Evolutionary conservation across 192 early-diverging fungal species (phyloP).

Genomic region (Backusella tuberculispora): DNA sequence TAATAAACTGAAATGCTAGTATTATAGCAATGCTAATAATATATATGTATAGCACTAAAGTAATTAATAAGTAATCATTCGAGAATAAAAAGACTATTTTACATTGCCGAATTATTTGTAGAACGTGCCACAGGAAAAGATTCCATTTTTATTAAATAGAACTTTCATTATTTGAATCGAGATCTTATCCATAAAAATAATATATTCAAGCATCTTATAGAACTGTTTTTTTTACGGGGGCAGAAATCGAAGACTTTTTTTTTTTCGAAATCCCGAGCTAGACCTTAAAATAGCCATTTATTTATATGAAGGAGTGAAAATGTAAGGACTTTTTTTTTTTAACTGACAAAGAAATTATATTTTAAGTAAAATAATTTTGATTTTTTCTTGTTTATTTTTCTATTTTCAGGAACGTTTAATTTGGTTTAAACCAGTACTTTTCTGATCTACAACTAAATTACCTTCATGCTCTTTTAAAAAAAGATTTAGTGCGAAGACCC

Average conservation of each 20-base stretch:
- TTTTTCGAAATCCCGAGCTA: background rate
- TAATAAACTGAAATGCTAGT: too few relatives aligned
- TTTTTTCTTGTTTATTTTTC: background rate
- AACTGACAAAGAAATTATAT: background rate
- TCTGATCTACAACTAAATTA: background rate
- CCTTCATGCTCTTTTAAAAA: background rate
- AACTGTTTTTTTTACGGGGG: background rate
- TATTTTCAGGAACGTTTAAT: background rate
- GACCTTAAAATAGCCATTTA: background rate
- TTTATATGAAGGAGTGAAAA: background rate
- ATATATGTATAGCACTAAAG: background rate
- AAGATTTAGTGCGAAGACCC: background rate
- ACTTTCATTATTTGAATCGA: background rate
- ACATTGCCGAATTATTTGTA: background rate
- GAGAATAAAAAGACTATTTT: background rate
- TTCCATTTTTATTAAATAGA: background rate
- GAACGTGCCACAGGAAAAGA: background rate
- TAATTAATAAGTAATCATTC: background rate
- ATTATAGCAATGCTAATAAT: too few relatives aligned
- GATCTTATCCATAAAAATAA: background rate
- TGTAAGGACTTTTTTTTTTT: background rate
- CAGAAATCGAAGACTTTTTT: background rate
- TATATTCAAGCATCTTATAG: background rate
- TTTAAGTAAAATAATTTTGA: background rate
- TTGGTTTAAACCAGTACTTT: conserved; percentile 1